phyloP scores from a whole-genome alignment of 176 grass and related monocot species.

The Musa schizocarpa region DNA sequence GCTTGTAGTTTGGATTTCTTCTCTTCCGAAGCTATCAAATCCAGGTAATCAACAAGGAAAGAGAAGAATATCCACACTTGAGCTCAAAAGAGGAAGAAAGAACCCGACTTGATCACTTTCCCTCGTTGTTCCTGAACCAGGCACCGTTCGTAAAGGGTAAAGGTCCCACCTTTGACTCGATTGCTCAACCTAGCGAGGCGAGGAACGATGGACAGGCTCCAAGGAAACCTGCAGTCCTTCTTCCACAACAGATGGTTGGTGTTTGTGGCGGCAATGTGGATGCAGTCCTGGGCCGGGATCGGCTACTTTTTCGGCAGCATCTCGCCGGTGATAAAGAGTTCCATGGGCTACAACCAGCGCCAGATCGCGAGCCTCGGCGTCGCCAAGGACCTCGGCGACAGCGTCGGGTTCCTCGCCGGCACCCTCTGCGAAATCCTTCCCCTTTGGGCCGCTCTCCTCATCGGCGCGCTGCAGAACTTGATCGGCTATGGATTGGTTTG shows the following conservation, averaged over 20 bases:
- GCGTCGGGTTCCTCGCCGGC: slow-evolving; percentile 10
- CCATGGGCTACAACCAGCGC: slow-evolving; percentile 5
- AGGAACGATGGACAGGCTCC: neutral
- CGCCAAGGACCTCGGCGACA: slow-evolving; percentile 15
- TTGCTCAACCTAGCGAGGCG: neutral
- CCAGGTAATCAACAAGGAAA: neutral
- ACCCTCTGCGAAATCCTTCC: slow-evolving; percentile 3
- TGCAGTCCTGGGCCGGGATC: slow-evolving; percentile 10
- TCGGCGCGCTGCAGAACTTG: slow-evolving; percentile 9
- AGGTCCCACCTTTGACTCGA: neutral
- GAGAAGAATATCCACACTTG: neutral
- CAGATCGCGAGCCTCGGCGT: slow-evolving; percentile 8
- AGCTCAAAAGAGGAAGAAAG: neutral
- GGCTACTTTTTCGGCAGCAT: slow-evolving; percentile 16
- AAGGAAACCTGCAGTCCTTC: neutral
- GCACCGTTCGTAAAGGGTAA: neutral
- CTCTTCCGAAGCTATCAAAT: neutral
- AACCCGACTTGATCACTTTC: neutral
- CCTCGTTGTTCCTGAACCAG: neutral
- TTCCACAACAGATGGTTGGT: slow-evolving; percentile 15
- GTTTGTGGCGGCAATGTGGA: slow-evolving; percentile 17
- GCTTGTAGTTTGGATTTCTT: neutral
- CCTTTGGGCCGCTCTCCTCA: slow-evolving; percentile 5
- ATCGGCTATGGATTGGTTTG: slow-evolving; percentile 1
- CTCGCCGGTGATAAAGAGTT: slow-evolving; percentile 9